Evolutionary conservation across 2,329 filamentous ascomycete genomes (phyloP).

Genomic region (Monosporascus sp.): DNA sequence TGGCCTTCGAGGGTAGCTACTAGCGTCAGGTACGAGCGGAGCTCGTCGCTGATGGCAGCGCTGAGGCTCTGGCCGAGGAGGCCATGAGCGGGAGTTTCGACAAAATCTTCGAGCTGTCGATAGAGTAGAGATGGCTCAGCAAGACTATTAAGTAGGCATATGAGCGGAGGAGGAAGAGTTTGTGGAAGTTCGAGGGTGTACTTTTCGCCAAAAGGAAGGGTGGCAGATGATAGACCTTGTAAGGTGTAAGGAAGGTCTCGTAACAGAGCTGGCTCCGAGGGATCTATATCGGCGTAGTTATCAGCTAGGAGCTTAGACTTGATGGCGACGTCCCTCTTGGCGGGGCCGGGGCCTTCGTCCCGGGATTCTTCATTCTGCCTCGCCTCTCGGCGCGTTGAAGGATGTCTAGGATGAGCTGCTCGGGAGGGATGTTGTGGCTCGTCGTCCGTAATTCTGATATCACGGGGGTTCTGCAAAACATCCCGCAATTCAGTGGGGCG

Average conservation of each 20-base stretch:
- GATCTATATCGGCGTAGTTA: conserved; percentile 51
- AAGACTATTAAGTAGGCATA: conserved; percentile 81
- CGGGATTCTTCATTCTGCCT: conserved; percentile 22
- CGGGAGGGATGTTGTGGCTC: conserved; percentile 9
- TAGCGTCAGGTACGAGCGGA: conserved; percentile 83
- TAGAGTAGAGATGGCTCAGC: conserved; percentile 95
- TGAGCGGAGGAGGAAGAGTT: conserved; percentile 74
- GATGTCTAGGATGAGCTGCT: conserved; percentile 1
- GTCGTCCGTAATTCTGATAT: conserved; percentile 14
- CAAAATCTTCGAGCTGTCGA: conserved; percentile 71
- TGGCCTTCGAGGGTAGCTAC: conserved; percentile 91
- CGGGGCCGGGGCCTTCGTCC: conserved; percentile 13
- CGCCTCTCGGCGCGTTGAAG: conserved; percentile 16
- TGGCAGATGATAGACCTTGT: conserved; percentile 84
- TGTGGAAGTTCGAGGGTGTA: conserved; percentile 69
- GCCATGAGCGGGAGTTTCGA: conserved; percentile 73
- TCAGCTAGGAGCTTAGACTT: conserved; percentile 54
- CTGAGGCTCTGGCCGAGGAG: conserved; percentile 89
- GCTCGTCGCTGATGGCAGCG: conserved; percentile 76
- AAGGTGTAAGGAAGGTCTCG: conserved; percentile 87
- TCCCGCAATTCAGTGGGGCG: conserved; percentile 24
- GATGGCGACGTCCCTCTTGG: conserved; percentile 45
- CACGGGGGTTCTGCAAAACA: conserved; percentile 22
- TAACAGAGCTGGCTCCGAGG: conserved; percentile 60
- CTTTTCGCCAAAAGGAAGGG: conserved; percentile 67